Evolutionary conservation across 176 grass and related monocot genomes (phyloP).

Genomic region (Rhynchospora tenuis): DNA sequence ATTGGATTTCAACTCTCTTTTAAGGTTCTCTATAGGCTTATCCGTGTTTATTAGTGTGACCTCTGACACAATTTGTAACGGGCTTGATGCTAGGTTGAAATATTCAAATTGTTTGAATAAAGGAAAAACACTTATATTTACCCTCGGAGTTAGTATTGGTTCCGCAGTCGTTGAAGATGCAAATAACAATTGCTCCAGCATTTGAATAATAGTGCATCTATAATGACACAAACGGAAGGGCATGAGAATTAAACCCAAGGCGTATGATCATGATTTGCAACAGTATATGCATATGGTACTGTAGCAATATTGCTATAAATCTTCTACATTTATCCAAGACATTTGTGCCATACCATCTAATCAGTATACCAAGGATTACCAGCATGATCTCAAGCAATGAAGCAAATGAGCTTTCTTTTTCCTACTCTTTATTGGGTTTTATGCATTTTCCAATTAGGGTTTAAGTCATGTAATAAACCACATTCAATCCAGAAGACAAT

Average conservation of each 20-base stretch:
- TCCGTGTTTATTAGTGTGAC: neutral
- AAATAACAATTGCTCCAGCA: conserved; percentile 86
- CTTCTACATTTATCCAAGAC: neutral
- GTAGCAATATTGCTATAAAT: neutral
- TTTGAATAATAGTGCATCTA: conserved; percentile 96
- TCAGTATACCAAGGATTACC: neutral
- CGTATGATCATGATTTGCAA: neutral
- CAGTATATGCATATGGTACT: conserved; percentile 18
- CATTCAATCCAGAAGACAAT: neutral
- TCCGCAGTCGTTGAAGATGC: conserved; percentile 86
- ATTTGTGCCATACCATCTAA: neutral
- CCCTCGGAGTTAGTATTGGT: conserved; percentile 89
- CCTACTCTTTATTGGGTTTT: neutral
- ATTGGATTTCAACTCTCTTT: neutral
- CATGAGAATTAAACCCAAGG: conserved; percentile 2
- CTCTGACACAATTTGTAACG: neutral
- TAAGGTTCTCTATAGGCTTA: neutral
- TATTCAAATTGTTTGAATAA: neutral
- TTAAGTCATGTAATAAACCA: conserved; percentile 9
- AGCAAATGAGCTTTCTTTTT: neutral
- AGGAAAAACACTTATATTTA: conserved; percentile 34
- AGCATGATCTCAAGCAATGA: neutral
- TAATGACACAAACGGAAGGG: conserved; percentile 16
- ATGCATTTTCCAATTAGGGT: neutral
- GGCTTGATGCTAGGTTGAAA: neutral